Evolutionary conservation across 441 rosid genomes (phyloP), one percentile per base, ranked within the genome.

Genomic region (Eugenia klotzschiana): DNA sequence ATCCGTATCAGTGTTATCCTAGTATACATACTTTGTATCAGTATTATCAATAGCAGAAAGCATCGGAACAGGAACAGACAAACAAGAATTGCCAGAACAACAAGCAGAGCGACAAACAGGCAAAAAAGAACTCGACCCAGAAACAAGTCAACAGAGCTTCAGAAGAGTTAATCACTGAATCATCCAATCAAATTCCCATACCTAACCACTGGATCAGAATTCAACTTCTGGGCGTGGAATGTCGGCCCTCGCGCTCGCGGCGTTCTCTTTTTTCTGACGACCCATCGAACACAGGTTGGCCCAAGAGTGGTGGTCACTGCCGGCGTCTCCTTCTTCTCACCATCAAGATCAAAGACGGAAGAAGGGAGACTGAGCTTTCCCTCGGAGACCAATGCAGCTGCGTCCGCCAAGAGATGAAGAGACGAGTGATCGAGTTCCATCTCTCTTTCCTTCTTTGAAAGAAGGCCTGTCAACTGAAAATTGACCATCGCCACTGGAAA

Each of bases 81-180:
- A 23, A 8, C 23, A 55, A 55, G 27, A 55, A 64, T 18, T 18
- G 77, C 77, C 77, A 18, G 46, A 64, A 51, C 22, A 51, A 16
- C 8, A 46, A 46, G 14, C 50, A 46, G 14, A 64, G 15, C 33
- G 4, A 64, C 74, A 18, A 33, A 33, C 43, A 33, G 20, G 43
- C 74, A 2, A 64, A 64, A 64, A 64, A 8, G 77, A 64, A 64
- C 25, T 64, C 77, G 33, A 33, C 77, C 77, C 77, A 64, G 46
- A 18, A 64, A 33, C 77, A 11, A 9, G 77, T 64, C n/a, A 33
- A 33, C 25, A 64, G 77, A 33, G 8, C 0, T 64, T 46, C 50
- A 46, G 50, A 11, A 46, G 50, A 46, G 50, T 11, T 11, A 46
- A 46, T 33, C 14, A 64, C 46, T 33, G 14, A 16, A 33, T 64